A percentile compares a stretch with the other conserved stretches of the same genome.
phyloP scores from a whole-genome alignment of 2,329 filamentous ascomycete genomes.

The Simplicillium aogashimaense region DNA sequence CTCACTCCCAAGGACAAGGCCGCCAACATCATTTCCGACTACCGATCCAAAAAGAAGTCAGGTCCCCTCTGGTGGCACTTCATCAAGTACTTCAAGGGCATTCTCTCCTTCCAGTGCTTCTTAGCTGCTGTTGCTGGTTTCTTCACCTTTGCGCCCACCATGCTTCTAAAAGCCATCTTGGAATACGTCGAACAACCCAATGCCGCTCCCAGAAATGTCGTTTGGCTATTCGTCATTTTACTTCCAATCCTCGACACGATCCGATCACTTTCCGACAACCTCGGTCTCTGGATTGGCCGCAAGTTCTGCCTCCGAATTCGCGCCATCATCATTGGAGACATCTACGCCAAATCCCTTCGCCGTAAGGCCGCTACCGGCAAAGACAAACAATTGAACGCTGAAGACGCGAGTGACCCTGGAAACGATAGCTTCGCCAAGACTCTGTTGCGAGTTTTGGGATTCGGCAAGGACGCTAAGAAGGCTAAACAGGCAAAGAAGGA shows the following conservation, averaged over 20 bases:
- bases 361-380: constrained; percentile 74
- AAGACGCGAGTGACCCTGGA: constrained; percentile 19
- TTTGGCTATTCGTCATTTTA: constrained; percentile 92
- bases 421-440: too few relatives aligned
- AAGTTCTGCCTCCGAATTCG: constrained; percentile 89
- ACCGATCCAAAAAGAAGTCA: constrained; percentile 78
- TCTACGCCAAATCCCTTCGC: constrained; percentile 90
- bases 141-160: constrained; percentile 83
- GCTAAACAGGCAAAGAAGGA: constrained; percentile 40
- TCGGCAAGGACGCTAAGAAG: not conserved
- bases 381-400: constrained; percentile 59
- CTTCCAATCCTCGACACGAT: constrained; percentile 75
- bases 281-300: constrained; percentile 85
- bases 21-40: constrained; percentile 66
- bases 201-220: constrained; percentile 68
- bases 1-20: constrained; percentile 82
- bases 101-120: constrained; percentile 64
- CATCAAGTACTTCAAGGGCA: constrained; percentile 71
- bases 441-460: not conserved
- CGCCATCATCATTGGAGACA: constrained; percentile 92
- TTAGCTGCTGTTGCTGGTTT: constrained; percentile 74
- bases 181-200: constrained; percentile 85
- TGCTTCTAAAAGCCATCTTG: constrained; percentile 83
- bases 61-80: constrained; percentile 70
- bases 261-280: constrained; percentile 73